A percentile compares a stretch with the other conserved stretches of the same genome.
Conservation (phyloP, 352 stramenopile species). For the Hyaloperonospora arabidopsidis region DNA sequence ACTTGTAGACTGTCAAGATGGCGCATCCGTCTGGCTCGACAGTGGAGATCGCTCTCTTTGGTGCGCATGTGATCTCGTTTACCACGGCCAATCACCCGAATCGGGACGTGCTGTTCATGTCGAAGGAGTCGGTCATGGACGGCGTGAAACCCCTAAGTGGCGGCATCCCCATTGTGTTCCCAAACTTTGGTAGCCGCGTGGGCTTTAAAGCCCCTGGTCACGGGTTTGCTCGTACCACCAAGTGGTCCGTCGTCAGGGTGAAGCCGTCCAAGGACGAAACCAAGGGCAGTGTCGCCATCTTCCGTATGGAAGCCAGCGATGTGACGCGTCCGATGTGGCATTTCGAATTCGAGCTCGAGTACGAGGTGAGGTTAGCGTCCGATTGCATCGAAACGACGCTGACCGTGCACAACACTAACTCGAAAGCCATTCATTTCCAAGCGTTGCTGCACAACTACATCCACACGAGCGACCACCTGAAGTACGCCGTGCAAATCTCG, state of each 20-base stretch:
- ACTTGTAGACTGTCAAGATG: slow-evolving; percentile 29
- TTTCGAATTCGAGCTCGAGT: slow-evolving; percentile 52
- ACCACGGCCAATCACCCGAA: slow-evolving; percentile 21
- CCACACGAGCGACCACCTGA: slow-evolving; percentile 62
- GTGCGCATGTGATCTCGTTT: slow-evolving; percentile 71
- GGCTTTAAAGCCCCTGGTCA: slow-evolving; percentile 73
- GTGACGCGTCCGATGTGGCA: slow-evolving; percentile 35
- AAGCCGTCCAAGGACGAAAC: slow-evolving; percentile 13
- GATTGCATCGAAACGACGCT: slow-evolving; percentile 62
- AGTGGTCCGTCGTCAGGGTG: slow-evolving; percentile 24
- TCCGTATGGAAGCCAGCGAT: slow-evolving; percentile 25
- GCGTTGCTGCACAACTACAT: slow-evolving; percentile 92
- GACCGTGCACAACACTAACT: slow-evolving; percentile 80
- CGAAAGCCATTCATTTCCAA: slow-evolving; percentile 84
- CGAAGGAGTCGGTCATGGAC: slow-evolving; percentile 70
- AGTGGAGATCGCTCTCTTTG: slow-evolving; percentile 60
- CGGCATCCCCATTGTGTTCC: slow-evolving; percentile 88
- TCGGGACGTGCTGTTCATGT: slow-evolving; percentile 78
- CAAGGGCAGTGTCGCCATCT: slow-evolving; percentile 16
- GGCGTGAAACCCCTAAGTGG: slow-evolving; percentile 80
- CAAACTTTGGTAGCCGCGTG: slow-evolving; percentile 64
- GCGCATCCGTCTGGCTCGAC: slow-evolving; percentile 53
- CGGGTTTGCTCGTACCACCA: slow-evolving; percentile 71
- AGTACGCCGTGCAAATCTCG: slow-evolving; percentile 47
- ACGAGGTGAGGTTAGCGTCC: slow-evolving; percentile 54